These are phyloP conservation scores for Chlamydomonas sp. DNA, from an alignment of 139 green algal species.

Conservation along the genomic window DNA sequence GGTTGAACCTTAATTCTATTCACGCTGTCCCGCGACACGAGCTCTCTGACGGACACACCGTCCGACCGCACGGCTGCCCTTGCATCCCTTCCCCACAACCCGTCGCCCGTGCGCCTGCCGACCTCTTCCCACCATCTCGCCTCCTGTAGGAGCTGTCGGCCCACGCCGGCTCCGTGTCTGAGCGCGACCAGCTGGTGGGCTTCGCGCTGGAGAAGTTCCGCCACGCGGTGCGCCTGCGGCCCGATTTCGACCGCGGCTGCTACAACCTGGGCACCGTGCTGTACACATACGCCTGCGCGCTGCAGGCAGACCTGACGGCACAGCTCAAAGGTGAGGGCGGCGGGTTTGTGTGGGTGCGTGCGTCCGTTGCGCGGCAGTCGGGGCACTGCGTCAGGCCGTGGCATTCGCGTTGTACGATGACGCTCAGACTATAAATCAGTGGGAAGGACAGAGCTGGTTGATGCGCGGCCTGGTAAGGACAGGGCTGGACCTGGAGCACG, in stretches of 20 bases:
- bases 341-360: neutral
- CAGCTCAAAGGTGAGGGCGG: conserved; percentile 36
- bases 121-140: neutral
- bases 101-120: neutral
- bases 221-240: conserved; percentile 66
- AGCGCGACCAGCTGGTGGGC: conserved; percentile 54
- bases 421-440: too few relatives aligned
- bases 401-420: neutral
- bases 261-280: conserved; percentile 88
- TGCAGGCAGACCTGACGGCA: conserved; percentile 58
- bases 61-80: too few relatives aligned
- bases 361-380: neutral
- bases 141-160: conserved; percentile 55
- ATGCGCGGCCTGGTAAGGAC: too few relatives aligned
- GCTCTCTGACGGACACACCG: too few relatives aligned
- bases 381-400: neutral
- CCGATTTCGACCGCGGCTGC: conserved; percentile 80
- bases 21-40: too few relatives aligned
- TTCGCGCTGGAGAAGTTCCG: conserved; percentile 76
- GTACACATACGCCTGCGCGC: conserved; percentile 73
- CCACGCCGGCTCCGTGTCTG: neutral
- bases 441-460: too few relatives aligned
- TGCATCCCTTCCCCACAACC: neutral
- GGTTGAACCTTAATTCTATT: too few relatives aligned
- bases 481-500: too few relatives aligned